A percentile compares a stretch with the other conserved stretches of the same genome.
These are phyloP conservation scores for Solanum bulbocastanum DNA, from an alignment of 257 asterid species.

Conservation along the genomic window DNA sequence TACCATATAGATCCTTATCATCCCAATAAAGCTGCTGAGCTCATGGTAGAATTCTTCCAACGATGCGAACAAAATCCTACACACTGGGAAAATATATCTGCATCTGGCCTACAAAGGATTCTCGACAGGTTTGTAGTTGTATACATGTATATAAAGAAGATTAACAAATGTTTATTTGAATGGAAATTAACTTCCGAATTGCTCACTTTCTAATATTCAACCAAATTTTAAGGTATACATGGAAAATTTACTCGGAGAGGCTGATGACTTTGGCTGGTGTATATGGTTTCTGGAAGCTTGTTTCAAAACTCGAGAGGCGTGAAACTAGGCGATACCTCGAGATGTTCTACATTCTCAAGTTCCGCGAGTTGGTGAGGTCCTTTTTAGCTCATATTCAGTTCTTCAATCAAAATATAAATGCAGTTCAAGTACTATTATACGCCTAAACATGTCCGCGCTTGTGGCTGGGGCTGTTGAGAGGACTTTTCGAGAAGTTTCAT, in stretches of 20 bases:
- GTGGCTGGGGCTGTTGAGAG: not conserved
- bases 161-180: not conserved
- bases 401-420: not conserved
- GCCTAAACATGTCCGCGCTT: not conserved
- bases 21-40: constrained; percentile 54
- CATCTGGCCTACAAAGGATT: constrained; percentile 48
- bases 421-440: not conserved
- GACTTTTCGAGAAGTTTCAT: not conserved
- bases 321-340: constrained; percentile 89
- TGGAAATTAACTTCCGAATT: not conserved
- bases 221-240: constrained; percentile 57
- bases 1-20: constrained; percentile 93
- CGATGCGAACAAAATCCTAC: constrained; percentile 56
- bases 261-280: constrained; percentile 93
- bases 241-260: constrained; percentile 91
- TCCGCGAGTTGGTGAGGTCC: constrained; percentile 70
- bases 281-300: constrained; percentile 89
- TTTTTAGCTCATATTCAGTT: not conserved
- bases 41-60: constrained; percentile 62
- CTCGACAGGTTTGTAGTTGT: constrained; percentile 38
- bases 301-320: constrained; percentile 81
- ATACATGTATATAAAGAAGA: not conserved
- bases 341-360: constrained; percentile 96
- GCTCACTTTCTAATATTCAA: not conserved
- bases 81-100: constrained; percentile 62